Percentiles rank a stretch among this genome's conserved stretches.
These are phyloP conservation scores for Lathyrus sativus DNA, from an alignment of 306 rosid species.

Conservation along the genomic window DNA sequence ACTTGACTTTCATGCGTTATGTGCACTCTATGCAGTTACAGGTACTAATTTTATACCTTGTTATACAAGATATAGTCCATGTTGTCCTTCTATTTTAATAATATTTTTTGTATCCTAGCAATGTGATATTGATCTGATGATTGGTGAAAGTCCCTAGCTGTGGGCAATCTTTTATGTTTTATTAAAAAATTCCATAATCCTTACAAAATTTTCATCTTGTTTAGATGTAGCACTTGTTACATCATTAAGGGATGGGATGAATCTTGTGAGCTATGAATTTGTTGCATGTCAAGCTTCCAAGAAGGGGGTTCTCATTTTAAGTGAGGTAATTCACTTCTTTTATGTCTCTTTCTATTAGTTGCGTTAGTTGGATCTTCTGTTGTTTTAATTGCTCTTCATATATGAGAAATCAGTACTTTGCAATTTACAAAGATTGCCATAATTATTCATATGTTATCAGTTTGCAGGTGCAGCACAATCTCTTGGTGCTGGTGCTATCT, in stretches of 20 bases:
- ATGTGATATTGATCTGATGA: conserved; percentile 1
- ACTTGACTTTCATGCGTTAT: conserved; percentile 95
- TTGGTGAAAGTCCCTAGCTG: conserved; percentile 30
- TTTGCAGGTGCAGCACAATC: conserved; percentile 99
- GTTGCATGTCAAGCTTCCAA: conserved; percentile 95
- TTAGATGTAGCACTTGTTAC: conserved; percentile 96
- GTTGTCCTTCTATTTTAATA: conserved; percentile 5
- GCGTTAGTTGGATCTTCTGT: conserved; percentile 13
- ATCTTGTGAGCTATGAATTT: conserved; percentile 96
- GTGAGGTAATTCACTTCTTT: conserved; percentile 65
- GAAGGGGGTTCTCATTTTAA: conserved; percentile 94
- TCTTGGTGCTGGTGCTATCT: conserved; percentile 96
- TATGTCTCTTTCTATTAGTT: neutral
- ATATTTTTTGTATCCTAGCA: conserved; percentile 7
- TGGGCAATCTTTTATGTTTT: conserved; percentile 11
- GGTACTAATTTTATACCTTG: conserved; percentile 65
- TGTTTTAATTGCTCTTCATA: neutral
- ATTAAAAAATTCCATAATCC: conserved; percentile 1
- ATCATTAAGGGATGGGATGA: conserved; percentile 97
- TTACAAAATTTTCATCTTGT: conserved; percentile 25
- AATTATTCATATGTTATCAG: conserved; percentile 49
- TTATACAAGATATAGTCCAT: conserved; percentile 31
- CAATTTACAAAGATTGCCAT: no score
- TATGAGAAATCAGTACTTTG: neutral
- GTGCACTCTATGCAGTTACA: conserved; percentile 93